Conservation (phyloP, 805 yeast species). For the Danielia oregonensis region DNA sequence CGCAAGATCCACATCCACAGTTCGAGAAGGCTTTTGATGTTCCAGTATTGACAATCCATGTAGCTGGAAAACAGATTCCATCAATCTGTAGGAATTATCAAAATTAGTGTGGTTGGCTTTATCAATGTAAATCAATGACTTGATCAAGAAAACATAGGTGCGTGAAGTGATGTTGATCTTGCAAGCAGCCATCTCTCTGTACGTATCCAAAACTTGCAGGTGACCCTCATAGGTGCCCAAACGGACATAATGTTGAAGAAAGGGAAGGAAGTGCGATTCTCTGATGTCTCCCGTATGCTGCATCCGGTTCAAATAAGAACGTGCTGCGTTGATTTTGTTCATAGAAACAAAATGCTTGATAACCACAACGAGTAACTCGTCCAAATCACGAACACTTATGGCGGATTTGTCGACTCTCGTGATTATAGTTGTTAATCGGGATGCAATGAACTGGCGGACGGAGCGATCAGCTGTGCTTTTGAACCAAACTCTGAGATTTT, state of each 20-base stretch:
- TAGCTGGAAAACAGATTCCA: conserved; percentile 28
- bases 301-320: conserved; percentile 16
- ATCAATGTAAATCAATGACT: conserved; percentile 25
- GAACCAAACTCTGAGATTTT: conserved; percentile 30
- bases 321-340: conserved; percentile 18
- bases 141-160: conserved; percentile 29
- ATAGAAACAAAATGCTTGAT: conserved; percentile 20
- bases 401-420: conserved; percentile 8
- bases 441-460: conserved; percentile 6
- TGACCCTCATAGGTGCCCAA: conserved; percentile 17
- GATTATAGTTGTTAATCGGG: conserved; percentile 11
- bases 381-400: conserved; percentile 8
- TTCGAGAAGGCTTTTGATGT: conserved; percentile 3
- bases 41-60: conserved; percentile 22
- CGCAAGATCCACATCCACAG: conserved; percentile 9
- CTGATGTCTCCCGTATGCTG: conserved; percentile 13
- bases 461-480: conserved; percentile 8
- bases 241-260: conserved; percentile 20
- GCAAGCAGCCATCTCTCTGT: conserved; percentile 30
- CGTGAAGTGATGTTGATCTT: conserved; percentile 22
- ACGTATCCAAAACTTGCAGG: conserved; percentile 25
- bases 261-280: conserved; percentile 30
- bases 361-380: conserved; percentile 22
- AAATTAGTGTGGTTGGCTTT: conserved; percentile 18
- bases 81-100: conserved; percentile 29